Evolutionary conservation across 164 flowering plant species (phyloP), one percentile per base, ranked within the genome.

Genomic region (Annona squamosa): DNA sequence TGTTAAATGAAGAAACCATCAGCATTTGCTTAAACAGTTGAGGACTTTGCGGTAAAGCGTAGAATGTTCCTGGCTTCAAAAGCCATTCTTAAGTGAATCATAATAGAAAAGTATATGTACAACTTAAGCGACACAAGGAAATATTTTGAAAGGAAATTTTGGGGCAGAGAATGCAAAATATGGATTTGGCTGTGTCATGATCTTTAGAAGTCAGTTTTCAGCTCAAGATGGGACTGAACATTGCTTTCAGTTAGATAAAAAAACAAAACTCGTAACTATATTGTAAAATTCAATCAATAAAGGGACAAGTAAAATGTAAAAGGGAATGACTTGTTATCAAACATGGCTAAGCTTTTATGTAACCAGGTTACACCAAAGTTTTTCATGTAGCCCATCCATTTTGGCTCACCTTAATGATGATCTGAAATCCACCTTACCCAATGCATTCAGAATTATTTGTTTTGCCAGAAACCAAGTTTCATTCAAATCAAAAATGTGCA

Each of bases 1-100:
- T 92, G 77, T 91, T 91, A 85, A 91, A 87, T 56, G 95, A 94
- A 67, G 98, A 88, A 52, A 92, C 97, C 98, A 92, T 94, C 61
- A 94, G 85, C 98, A 94, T 92, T 80, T 94, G 98, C 83, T 94
- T 94, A 78, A 87, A 94, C 71, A 94, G 83, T 69, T 94, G 98
- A 52, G 98, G 98, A 75, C 98, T 94, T 84, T 92, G 97, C 47
- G 98, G 98, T 83, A 94, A 85, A 75, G 98, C 98, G 86, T 92
- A 94, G 82, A 90, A 92, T 72, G 90, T 88, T 83, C 98, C 98
- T 89, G 97, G 91, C 98, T 94, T 86, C 91, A 91, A 79, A 81
- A 77, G 74, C 71, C 37, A 80, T 71, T 78, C 43, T 70, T 69
- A 61, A 79, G 62, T 73, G 68, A 76, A 87, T 85, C 81, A 88